Conservation (phyloP, 1,284 basidiomycete genomes). For the Apiotrichum gracile region DNA sequence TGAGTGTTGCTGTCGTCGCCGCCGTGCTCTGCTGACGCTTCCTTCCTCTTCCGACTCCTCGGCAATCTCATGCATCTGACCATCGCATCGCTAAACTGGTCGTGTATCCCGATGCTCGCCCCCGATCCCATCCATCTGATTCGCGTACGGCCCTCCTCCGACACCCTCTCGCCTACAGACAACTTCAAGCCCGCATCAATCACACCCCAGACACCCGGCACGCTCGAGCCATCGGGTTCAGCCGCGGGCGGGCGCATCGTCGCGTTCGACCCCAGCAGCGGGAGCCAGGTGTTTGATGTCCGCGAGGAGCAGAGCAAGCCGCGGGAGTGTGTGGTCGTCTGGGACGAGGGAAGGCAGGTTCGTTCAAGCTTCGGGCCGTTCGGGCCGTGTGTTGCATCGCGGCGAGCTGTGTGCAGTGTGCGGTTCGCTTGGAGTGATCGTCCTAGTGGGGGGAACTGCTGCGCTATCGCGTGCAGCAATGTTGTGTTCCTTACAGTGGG, state of each 20-base stretch:
- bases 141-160: no score
- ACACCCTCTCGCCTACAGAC: no score
- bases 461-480: no score
- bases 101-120: background rate
- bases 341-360: constrained; percentile 28
- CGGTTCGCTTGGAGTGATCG: no score
- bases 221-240: constrained; percentile 15
- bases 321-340: constrained; percentile 41
- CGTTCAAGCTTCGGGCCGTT: background rate
- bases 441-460: no score
- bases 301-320: constrained; percentile 31
- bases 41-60: background rate
- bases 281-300: constrained; percentile 36
- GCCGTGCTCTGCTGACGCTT: background rate
- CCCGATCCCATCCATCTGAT: background rate
- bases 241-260: background rate
- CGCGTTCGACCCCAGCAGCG: constrained; percentile 13
- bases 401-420: no score
- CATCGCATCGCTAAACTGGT: no score
- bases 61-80: no score
- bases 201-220: constrained; percentile 20
- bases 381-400: no score
- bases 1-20: background rate
- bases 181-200: constrained; percentile 42
- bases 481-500: no score